Percentiles rank a stretch among this genome's conserved stretches.
Conservation (phyloP, 2,329 filamentous ascomycete genomes). For the Magnaporthiopsis incrustans region DNA sequence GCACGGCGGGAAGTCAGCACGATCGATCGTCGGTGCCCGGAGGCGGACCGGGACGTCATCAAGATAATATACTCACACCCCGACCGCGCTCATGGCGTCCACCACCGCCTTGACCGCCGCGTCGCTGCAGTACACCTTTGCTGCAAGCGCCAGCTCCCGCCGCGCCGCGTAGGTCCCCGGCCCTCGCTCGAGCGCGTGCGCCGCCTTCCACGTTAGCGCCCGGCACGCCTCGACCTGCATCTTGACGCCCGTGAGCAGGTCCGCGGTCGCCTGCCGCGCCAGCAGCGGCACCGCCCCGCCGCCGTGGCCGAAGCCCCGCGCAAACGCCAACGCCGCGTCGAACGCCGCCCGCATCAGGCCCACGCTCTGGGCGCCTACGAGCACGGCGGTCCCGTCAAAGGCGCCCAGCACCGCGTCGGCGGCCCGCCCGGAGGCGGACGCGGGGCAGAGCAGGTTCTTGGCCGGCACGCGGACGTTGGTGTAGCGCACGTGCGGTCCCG, state of each 20-base stretch:
- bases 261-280: constrained; percentile 34
- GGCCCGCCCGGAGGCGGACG: constrained; percentile 28
- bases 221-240: constrained; percentile 11
- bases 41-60: too few species aligned
- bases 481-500: constrained; percentile 37
- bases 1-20: too few species aligned
- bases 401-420: constrained; percentile 29
- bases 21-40: too few species aligned
- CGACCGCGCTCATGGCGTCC: constrained; percentile 42
- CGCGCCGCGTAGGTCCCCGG: constrained; percentile 27
- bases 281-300: constrained; percentile 34
- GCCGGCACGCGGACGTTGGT: constrained; percentile 34
- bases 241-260: constrained; percentile 12
- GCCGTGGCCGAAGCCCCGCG: constrained; percentile 25
- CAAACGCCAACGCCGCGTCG: constrained; percentile 38
- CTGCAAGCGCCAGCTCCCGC: constrained; percentile 36
- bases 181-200: constrained; percentile 14
- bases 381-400: constrained; percentile 31
- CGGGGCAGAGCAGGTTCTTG: constrained; percentile 29
- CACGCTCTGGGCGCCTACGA: constrained; percentile 43
- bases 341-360: constrained; percentile 43
- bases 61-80: constrained; percentile 27
- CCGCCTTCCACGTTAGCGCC: constrained; percentile 21
- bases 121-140: constrained; percentile 43
- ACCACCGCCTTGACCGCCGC: constrained; percentile 35